A percentile compares a stretch with the other conserved stretches of the same genome.
phyloP scores from a whole-genome alignment of 495 filamentous ascomycete genomes.

The Apiosordaria backusii region DNA sequence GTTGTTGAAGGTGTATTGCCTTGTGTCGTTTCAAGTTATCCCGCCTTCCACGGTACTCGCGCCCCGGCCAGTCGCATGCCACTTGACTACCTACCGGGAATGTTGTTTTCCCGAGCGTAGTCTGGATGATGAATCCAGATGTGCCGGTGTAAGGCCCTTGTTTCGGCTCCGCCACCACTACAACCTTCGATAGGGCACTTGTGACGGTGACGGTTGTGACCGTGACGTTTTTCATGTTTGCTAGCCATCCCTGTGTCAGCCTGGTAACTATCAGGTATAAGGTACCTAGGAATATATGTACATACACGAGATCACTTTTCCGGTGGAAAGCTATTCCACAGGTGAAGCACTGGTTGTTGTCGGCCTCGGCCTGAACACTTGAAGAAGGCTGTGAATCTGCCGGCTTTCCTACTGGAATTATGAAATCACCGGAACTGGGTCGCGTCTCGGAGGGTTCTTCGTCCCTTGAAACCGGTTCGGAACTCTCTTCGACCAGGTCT shows the following conservation, averaged over 20 bases:
- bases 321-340: neutral
- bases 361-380: too few relatives aligned
- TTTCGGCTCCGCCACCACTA: neutral
- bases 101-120: neutral
- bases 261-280: neutral
- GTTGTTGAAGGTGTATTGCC: too few relatives aligned
- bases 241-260: neutral
- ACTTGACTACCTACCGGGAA: neutral
- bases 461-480: too few relatives aligned
- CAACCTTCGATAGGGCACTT: neutral
- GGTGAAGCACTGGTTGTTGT: neutral
- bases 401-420: too few relatives aligned
- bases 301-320: neutral
- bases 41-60: neutral
- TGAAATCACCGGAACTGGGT: too few relatives aligned
- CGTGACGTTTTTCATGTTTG: neutral
- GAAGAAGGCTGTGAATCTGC: too few relatives aligned
- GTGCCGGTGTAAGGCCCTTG: neutral
- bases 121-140: neutral
- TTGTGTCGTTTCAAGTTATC: neutral
- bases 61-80: neutral
- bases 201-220: neutral
- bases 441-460: too few relatives aligned
- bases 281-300: neutral
- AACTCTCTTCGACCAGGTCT: neutral